Conservation (phyloP, 176 grass and related monocot genomes). For the Rhynchospora tenuis region DNA sequence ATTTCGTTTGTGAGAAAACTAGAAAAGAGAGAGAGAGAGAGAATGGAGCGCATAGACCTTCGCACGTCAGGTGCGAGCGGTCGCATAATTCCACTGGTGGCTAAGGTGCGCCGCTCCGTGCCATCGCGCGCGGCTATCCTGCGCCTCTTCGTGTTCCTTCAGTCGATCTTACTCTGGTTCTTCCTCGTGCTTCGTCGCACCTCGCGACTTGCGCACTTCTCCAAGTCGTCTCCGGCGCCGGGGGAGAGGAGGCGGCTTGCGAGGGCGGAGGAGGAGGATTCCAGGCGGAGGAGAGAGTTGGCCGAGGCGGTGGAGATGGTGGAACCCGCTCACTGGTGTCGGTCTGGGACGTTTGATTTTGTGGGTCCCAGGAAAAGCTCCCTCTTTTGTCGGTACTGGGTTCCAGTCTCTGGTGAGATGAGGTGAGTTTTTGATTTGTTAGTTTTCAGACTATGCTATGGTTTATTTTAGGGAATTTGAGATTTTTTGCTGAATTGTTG, state of each 20-base stretch:
- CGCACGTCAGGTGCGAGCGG: conserved; percentile 89
- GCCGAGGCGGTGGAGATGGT: conserved; percentile 34
- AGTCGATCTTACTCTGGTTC: conserved; percentile 68
- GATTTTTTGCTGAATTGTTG: background rate
- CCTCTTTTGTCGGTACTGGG: conserved; percentile 83
- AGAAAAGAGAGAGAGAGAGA: conserved; percentile 16
- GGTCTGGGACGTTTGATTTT: conserved; percentile 46
- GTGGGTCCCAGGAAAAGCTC: conserved; percentile 57
- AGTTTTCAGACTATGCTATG: background rate
- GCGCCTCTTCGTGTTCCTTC: conserved; percentile 63
- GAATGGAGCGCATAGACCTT: conserved; percentile 34
- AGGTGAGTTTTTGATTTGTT: conserved; percentile 37
- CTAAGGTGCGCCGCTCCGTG: conserved; percentile 46
- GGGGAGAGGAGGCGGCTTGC: background rate
- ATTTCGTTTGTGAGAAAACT: background rate
- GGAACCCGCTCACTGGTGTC: conserved; percentile 10
- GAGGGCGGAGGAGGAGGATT: conserved; percentile 43
- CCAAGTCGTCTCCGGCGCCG: background rate
- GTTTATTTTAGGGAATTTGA: background rate
- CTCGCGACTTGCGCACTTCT: background rate
- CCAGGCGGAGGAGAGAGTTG: conserved; percentile 25
- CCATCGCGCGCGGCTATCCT: conserved; percentile 53
- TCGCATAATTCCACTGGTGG: conserved; percentile 75
- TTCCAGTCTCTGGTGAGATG: conserved; percentile 38
- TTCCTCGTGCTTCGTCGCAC: conserved; percentile 46